Base-by-base conservation (phyloP, 768 basidiomycete species). In the Nevesoporus exiguus region DNA sequence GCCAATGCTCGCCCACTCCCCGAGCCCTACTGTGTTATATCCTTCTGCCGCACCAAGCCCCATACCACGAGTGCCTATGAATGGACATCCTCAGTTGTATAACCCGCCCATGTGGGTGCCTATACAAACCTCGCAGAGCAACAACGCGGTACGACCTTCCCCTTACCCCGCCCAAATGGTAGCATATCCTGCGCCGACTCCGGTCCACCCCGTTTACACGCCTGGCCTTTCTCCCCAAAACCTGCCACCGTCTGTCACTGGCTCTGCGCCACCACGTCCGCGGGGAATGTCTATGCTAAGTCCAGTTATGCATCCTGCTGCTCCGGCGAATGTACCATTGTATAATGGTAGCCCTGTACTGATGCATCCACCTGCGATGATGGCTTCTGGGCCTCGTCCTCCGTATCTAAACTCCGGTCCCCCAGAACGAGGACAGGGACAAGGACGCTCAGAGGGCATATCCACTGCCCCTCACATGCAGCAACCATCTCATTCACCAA, bases 1-100 rank as follows among this genome's bases (percentile, higher is more conserved):
- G 14, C 83, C 87, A 3, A 83, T 90, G 77, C 77, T 88, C 72
- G 83, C 80, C 58, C 85, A 85, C 63, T 83, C 88, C 15, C 87
- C 88, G 5, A 81, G 76, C 53, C 85, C 86, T 33, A 73, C 75
- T n/a, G 65, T 87, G 50, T 76, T 88, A 74, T 91, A 90, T 68
- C 73, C 81, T 27, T 79, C 79, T 19, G 78, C 84, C 63, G 69
- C 78, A 10, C 74, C 82, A 3, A 90, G 84, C 57, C 85, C 86
- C 48, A 79, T 86, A 17, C 83, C 85, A 30, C 76, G 82, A 52
- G 81, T 85, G 76, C 73, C 78, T 51, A 70, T 83, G 50, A 88
- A 85, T 56, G 84, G 86, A 7, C 82, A 82, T 54, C 68, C 81
- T 22, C 77, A 83, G 9, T 62, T 82, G 59, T 88, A 86, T 59